Conservation (phyloP, 176 grass and related monocot genomes). For the Poa annua region DNA sequence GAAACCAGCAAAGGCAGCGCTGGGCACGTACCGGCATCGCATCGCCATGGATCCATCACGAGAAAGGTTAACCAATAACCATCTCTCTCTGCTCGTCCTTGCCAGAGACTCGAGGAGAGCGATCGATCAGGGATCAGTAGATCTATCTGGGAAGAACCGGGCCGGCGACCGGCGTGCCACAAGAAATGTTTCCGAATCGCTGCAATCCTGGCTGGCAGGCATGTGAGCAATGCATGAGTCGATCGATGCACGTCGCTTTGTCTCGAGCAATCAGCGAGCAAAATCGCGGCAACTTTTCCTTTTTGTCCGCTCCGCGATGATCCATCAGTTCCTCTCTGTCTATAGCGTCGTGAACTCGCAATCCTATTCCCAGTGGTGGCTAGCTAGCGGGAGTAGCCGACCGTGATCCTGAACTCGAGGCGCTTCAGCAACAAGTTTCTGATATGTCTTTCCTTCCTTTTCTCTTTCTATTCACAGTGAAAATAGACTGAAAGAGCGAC, state of each 20-base stretch:
- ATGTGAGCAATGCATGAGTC: conserved; percentile 10
- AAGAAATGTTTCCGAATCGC: background rate
- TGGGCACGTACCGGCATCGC: background rate
- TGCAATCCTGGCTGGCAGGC: conserved; percentile 32
- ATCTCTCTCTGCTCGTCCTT: background rate
- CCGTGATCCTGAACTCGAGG: conserved; percentile 28
- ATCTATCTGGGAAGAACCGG: background rate
- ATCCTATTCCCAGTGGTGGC: conserved; percentile 7
- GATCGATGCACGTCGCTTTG: conserved; percentile 20
- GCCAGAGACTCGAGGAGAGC: background rate
- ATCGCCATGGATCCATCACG: background rate
- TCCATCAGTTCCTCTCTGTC: conserved; percentile 11
- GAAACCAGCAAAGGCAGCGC: too few species aligned
- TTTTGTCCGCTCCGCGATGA: conserved; percentile 36
- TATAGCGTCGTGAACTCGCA: conserved; percentile 16
- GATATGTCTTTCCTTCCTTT: background rate
- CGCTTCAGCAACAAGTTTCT: conserved; percentile 44
- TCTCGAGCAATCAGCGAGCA: conserved; percentile 29
- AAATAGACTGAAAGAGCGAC: background rate
- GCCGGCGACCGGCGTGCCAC: background rate
- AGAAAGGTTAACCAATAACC: too few species aligned
- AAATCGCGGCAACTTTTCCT: conserved; percentile 35
- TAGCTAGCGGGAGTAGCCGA: background rate
- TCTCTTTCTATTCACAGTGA: background rate
- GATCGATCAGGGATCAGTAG: too few species aligned